Conservation (phyloP, 352 stramenopile genomes). For the Phytophthora pistaciae region DNA sequence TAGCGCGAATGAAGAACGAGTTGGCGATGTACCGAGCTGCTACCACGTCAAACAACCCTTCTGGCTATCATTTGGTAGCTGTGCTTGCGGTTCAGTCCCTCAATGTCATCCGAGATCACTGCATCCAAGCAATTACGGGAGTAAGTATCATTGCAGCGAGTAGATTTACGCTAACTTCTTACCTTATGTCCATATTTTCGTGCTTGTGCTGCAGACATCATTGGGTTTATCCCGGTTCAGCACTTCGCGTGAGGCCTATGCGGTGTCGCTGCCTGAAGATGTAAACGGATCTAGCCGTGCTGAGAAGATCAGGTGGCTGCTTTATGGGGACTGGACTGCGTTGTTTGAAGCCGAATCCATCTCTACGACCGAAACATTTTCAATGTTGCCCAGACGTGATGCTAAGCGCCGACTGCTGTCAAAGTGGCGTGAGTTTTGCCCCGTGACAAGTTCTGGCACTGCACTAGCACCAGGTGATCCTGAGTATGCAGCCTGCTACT, state of each 20-base stretch:
- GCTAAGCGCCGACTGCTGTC: constrained; percentile 41
- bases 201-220: constrained; percentile 41
- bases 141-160: constrained; percentile 39
- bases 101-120: constrained; percentile 61
- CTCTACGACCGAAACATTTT: constrained; percentile 7
- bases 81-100: constrained; percentile 61
- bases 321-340: constrained; percentile 66
- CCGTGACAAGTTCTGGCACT: constrained; percentile 40
- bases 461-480: constrained; percentile 48
- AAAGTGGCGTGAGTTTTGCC: constrained; percentile 73
- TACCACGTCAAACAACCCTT: neutral
- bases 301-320: constrained; percentile 69
- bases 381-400: constrained; percentile 36
- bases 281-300: constrained; percentile 37
- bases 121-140: constrained; percentile 60
- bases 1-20: constrained; percentile 30
- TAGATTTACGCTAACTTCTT: neutral
- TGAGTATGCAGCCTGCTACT: constrained; percentile 50
- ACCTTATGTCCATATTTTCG: neutral
- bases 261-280: constrained; percentile 51
- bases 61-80: constrained; percentile 47
- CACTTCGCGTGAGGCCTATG: constrained; percentile 40
- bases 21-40: constrained; percentile 8
- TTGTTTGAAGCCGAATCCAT: constrained; percentile 23
- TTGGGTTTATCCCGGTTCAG: constrained; percentile 55